Base-by-base conservation (phyloP, 169 alveolate species). In the Plasmodium chabaudi region DNA sequence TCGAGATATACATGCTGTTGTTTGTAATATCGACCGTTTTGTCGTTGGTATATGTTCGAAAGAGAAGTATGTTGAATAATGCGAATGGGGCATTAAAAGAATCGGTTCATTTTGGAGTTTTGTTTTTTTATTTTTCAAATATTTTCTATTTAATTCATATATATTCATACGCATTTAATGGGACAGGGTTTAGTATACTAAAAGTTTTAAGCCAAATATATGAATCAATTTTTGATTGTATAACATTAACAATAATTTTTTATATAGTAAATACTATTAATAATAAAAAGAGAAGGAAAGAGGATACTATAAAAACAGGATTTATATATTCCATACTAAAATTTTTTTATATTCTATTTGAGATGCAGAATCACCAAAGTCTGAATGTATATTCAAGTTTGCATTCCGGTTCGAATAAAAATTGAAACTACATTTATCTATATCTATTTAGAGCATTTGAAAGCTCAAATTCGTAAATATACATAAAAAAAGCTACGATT, bases 141-240 rank as follows among this genome's bases (percentile, higher is more conserved):
- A 7, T 82, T 17, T 55, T 55, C 7, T 82, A 82, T 59, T 60
- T 65, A 7, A 42, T 82, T 15, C 90, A 82, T 68, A 19, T 82
- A 47, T 34, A 67, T 39, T 1, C 70, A 1, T 82, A 67, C 42
- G 90, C 90, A 12, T 67, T 65, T 64, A 67, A 82, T 70, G 90
- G 90, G 17, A 17, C 72, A 19, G 90, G 90, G 34, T 82, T 82
- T 59, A 82, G 84, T 59, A 39, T 70, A 42, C 64, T 82, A 15
- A 82, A 82, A 60, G 90, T 82, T 46, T 27, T 82, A 23, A 82
- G 90, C 51, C 90, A 82, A 70, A 82, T 82, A 5, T 55, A 44
- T 53, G 90, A 82, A 67, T 5, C 90, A 10, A 82, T 82, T 12
- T 82, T 27, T 59, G 90, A 82, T 56, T 82, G 90, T 27, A 55